A percentile compares a stretch with the other conserved stretches of the same genome.
These are phyloP conservation scores for Pulveroboletus sp. DNA, from an alignment of 768 basidiomycete genomes.

Conservation along the genomic window DNA sequence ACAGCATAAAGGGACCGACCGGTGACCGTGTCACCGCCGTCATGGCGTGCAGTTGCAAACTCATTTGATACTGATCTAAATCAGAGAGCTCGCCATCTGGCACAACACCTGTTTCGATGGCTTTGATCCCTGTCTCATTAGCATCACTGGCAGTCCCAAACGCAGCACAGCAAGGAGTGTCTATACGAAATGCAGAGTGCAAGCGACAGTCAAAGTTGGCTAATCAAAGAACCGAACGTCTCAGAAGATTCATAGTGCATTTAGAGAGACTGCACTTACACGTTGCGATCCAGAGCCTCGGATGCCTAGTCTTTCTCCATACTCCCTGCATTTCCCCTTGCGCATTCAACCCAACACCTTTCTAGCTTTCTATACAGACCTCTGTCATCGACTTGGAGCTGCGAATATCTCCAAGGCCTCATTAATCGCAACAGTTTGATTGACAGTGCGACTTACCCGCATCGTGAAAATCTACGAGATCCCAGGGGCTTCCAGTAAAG, in stretches of 20 bases:
- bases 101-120: slow-evolving; percentile 24
- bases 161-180: too few relatives aligned
- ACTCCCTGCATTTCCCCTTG: slow-evolving; percentile 59
- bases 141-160: slow-evolving; percentile 4
- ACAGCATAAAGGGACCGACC: too few relatives aligned
- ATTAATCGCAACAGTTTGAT: not conserved
- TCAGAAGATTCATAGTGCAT: not conserved
- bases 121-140: slow-evolving; percentile 27
- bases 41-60: too few relatives aligned
- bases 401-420: slow-evolving; percentile 45
- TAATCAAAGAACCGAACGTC: not conserved
- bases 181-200: slow-evolving; percentile 30
- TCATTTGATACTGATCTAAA: not conserved
- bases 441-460: slow-evolving; percentile 21
- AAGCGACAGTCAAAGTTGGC: slow-evolving; percentile 22
- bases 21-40: too few relatives aligned
- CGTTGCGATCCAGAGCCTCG: slow-evolving; percentile 35
- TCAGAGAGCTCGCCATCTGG: slow-evolving; percentile 12
- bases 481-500: slow-evolving; percentile 23
- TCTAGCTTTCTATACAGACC: slow-evolving; percentile 49
- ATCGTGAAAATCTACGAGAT: slow-evolving; percentile 34
- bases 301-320: slow-evolving; percentile 31
- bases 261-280: slow-evolving; percentile 10
- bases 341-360: slow-evolving; percentile 64
- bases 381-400: slow-evolving; percentile 36